Base-by-base conservation (phyloP, 1,284 basidiomycete species). In the Leccinum pachyderme region DNA sequence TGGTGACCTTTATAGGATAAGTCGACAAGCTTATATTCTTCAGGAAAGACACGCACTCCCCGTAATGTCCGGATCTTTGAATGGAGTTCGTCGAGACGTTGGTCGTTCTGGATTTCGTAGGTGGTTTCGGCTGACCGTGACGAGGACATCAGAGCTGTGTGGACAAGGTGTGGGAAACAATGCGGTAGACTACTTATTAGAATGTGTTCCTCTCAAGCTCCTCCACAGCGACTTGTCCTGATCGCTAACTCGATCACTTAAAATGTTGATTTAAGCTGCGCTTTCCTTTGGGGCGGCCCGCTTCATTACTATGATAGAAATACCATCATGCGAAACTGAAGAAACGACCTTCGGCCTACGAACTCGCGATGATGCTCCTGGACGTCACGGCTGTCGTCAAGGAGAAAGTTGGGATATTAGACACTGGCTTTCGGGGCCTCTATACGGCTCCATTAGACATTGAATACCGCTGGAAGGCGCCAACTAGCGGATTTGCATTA, bases 71-170 rank as follows among this genome's bases (percentile, higher is more conserved):
- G 81, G 49, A 92, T 81, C 69, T 93, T 92, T 8, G 87, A 82
- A 66, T 91, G 89, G 2, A 93, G 75, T 47, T 89, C 85, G 54
- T 92, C 89, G n/a, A 92, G 77, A 44, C 82, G 76, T 61, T 89
- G 82, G 75, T 93, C 88, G 67, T 92, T 92, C 67, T 93, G 89
- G 4, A 78, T 67, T 70, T 91, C 89, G 59, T 93, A 92, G 2
- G 84, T 86, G 56, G 87, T 82, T 70, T 90, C 86, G 50, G 77
- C 68, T 56, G 64, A 60, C 54, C 59, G 67, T 11, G 72, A 75
- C 45, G 69, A 67, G 22, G 73, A 73, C 74, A 75, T 75, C 45
- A 8, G 5, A 35, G 18, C 12, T 11, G 51, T 33, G 13, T 13
- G 18, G 29, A 25, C 1, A 24, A 27, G 25, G 55, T 59, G 64